Conservation (phyloP, 768 basidiomycete species). For the Leccinum longicurvipes region DNA sequence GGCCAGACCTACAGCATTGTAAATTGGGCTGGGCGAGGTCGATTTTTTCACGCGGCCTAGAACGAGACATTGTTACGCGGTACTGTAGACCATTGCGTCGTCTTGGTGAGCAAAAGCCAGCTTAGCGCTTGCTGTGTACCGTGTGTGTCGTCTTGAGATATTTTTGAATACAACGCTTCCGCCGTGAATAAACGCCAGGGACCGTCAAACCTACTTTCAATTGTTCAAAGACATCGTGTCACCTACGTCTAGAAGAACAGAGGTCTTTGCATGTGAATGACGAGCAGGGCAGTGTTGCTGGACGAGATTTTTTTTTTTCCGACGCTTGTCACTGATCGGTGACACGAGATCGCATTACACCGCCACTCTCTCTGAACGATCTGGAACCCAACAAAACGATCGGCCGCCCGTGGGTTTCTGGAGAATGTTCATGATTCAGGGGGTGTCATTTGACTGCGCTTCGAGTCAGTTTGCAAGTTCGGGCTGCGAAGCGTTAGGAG, state of each 20-base stretch:
- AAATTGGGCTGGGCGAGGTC: background rate
- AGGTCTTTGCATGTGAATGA: background rate
- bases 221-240: background rate
- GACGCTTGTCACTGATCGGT: background rate
- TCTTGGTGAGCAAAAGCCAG: background rate
- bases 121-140: background rate
- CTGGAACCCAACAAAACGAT: background rate
- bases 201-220: background rate
- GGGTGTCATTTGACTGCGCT: background rate
- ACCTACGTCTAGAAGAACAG: too few relatives aligned
- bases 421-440: background rate
- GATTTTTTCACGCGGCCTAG: background rate
- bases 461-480: background rate
- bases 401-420: background rate
- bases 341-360: background rate
- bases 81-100: too few relatives aligned
- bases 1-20: background rate
- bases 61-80: background rate
- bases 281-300: constrained; percentile 3
- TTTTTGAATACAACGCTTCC: background rate
- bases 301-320: background rate
- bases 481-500: background rate
- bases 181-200: background rate
- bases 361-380: background rate
- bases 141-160: background rate